phyloP scores from a whole-genome alignment of 2,329 filamentous ascomycete genomes.

The Penicillium sp. region DNA sequence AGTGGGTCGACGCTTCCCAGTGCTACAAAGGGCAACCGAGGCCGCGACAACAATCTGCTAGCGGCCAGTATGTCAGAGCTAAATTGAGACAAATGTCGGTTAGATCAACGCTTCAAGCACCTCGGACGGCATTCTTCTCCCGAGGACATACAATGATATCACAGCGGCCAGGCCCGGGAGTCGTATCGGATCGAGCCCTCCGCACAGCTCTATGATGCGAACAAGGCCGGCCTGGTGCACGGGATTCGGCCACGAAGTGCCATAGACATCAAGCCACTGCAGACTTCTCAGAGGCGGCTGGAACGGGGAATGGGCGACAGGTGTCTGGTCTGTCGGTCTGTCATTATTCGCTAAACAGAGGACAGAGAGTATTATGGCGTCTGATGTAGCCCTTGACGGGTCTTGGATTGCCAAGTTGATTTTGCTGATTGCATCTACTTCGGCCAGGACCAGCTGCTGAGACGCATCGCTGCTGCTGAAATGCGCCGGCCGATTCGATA shows the following conservation, averaged over 20 bases:
- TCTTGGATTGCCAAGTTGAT: background rate
- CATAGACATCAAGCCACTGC: slow-evolving; percentile 12
- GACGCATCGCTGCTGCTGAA: background rate
- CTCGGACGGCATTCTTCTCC: no score
- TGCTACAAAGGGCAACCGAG: background rate
- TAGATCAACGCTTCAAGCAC: no score
- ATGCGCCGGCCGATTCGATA: background rate
- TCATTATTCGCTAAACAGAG: slow-evolving; percentile 2
- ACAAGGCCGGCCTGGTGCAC: background rate
- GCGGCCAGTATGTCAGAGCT: background rate
- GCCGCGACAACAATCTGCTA: background rate
- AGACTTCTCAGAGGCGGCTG: background rate
- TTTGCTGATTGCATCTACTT: background rate
- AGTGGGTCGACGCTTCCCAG: background rate
- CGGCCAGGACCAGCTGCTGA: background rate
- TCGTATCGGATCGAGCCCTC: background rate
- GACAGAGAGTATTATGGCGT: background rate
- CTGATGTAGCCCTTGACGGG: background rate
- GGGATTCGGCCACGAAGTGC: background rate
- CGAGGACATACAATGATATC: slow-evolving; percentile 1
- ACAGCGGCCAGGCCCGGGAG: slow-evolving; percentile 1
- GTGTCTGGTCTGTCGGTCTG: background rate
- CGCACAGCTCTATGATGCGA: background rate
- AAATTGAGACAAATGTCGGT: background rate
- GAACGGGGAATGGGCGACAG: background rate